phyloP scores from a whole-genome alignment of 108 stramenopile genomes.

The Schizochytrium sp. region DNA sequence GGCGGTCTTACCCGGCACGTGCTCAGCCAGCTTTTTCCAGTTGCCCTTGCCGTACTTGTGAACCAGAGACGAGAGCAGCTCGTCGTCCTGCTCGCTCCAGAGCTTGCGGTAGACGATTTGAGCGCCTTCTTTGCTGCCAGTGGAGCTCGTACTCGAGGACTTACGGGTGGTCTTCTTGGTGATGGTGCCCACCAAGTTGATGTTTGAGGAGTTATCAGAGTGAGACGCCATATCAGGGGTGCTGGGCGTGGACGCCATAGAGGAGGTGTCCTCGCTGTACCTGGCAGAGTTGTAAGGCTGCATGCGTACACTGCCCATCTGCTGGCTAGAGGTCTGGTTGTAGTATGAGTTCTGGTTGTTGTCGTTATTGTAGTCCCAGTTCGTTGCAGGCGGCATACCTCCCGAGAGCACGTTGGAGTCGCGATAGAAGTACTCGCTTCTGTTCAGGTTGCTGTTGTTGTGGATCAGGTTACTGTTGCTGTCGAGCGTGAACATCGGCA shows the following conservation, averaged over 20 bases:
- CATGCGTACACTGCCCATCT: too few relatives aligned
- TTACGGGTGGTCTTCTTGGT: background rate
- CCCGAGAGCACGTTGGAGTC: background rate
- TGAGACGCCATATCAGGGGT: too few relatives aligned
- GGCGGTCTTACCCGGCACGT: background rate
- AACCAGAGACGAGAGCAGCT: constrained; percentile 1
- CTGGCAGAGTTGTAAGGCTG: too few relatives aligned
- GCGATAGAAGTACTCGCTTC: background rate
- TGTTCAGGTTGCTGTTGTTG: background rate
- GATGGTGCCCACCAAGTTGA: background rate
- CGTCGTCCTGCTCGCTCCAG: constrained; percentile 48
- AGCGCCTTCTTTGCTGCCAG: background rate
- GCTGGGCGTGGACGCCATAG: too few relatives aligned
- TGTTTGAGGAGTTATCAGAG: background rate
- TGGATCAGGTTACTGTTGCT: background rate
- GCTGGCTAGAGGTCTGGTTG: too few relatives aligned
- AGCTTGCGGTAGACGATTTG: constrained; percentile 50
- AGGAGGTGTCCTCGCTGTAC: too few relatives aligned
- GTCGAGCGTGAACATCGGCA: background rate
- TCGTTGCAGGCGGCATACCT: background rate
- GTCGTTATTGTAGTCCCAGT: too few relatives aligned
- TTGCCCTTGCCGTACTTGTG: background rate
- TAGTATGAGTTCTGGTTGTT: too few relatives aligned
- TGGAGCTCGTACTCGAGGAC: background rate
- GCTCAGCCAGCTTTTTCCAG: constrained; percentile 45